A percentile compares a stretch with the other conserved stretches of the same genome.
Conservation (phyloP, 2,329 filamentous ascomycete species). For the Fusarium sublunatum region DNA sequence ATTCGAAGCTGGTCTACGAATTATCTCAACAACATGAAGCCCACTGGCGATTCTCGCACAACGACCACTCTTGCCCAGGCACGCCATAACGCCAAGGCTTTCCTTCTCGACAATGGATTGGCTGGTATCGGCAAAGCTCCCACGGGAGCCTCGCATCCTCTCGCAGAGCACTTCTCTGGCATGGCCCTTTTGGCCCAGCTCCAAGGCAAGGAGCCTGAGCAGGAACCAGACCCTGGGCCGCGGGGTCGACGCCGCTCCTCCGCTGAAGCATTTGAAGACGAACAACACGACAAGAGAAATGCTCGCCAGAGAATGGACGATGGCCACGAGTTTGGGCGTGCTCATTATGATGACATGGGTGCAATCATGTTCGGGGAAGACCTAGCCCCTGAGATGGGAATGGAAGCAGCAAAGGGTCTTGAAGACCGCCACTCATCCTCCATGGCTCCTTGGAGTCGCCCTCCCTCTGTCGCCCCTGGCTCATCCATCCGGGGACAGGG, state of each 20-base stretch:
- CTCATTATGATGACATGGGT: constrained; percentile 43
- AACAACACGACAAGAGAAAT: constrained; percentile 51
- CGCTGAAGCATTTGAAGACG: constrained; percentile 57
- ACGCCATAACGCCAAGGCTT: constrained; percentile 50
- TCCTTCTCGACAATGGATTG: constrained; percentile 52
- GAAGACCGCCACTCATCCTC: constrained; percentile 71
- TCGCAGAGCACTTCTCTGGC: constrained; percentile 59
- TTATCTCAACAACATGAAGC: constrained; percentile 67
- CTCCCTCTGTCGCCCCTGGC: constrained; percentile 58
- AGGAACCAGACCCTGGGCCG: constrained; percentile 24
- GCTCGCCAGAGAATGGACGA: constrained; percentile 53
- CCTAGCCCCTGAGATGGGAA: constrained; percentile 71
- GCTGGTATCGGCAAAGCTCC: constrained; percentile 40
- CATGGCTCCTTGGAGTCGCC: constrained; percentile 64
- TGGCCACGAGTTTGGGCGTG: constrained; percentile 47
- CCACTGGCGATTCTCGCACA: constrained; percentile 42
- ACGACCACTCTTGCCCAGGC: constrained; percentile 51
- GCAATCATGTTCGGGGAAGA: constrained; percentile 53
- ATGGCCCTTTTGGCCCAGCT: constrained; percentile 53
- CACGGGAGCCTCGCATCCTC: constrained; percentile 53
- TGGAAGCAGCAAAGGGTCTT: constrained; percentile 73
- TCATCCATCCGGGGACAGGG: constrained; percentile 58
- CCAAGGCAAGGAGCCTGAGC: constrained; percentile 41
- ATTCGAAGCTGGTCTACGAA: constrained; percentile 56
- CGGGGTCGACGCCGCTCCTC: constrained; percentile 56